Base-by-base conservation (phyloP, 805 yeast genomes). In the Pichia paraexigua region DNA sequence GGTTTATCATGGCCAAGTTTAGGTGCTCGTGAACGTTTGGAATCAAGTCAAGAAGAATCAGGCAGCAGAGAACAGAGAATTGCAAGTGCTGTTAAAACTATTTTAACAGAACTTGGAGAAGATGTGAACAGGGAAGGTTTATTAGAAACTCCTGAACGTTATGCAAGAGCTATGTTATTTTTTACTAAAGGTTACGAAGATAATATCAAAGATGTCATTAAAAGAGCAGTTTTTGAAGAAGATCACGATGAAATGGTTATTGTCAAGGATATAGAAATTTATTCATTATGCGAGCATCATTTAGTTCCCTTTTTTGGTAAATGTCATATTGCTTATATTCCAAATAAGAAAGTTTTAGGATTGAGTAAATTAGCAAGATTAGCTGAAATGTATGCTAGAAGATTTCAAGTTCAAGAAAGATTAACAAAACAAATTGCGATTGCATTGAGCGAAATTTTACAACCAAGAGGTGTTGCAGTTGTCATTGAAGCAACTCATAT, bases 181-280 rank as follows among this genome's bases (percentile, higher is more conserved):
- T 89, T 94, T 74, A 94, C 99, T 21, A 88, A 89, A 65, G 99
- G 99, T 22, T 94, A 94, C 64, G 96, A 92, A 69, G 96, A 91
- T 59, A 91, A 90, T 66, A 85, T 94, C 54, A 77, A 87, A 56
- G 96, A 88, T 63, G 96, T 90, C 27, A 86, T 94, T 63, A 92
- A 94, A 61, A 77, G 91, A 54, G 99, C 99, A 0, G 95, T 94
- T 8, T 94, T 94, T 61, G 97, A 94, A 66, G 98, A 94, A 66
- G 96, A 94, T 65, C 99, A 94, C 65, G 98, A 94, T 67, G 99
- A 94, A 65, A 94, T 94, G 98, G 98, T 94, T 46, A 91, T 94
- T 57, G 99, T 94, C 25, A 79, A 92, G 63, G 97, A 94, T 68
- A 94, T 94, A 52, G 96, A 89, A 60, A 80, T 94, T 49, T 87